A percentile compares a stretch with the other conserved stretches of the same genome.
These are phyloP conservation scores for Penicillium sp. DNA, from an alignment of 2,329 filamentous ascomycete species.

Conservation along the genomic window DNA sequence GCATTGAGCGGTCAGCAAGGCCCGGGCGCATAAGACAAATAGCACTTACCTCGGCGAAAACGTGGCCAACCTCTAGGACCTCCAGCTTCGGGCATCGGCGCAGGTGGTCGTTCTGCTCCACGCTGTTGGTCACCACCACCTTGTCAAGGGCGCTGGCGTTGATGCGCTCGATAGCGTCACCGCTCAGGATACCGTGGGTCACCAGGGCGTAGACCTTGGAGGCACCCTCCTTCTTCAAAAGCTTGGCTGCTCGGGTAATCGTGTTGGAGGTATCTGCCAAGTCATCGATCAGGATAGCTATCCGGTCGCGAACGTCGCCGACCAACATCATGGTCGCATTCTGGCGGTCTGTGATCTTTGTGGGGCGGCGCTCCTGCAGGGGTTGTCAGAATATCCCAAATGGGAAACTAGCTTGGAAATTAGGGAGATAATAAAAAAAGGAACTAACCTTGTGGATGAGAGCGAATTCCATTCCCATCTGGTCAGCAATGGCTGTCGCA, in stretches of 20 bases:
- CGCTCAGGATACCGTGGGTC: conserved; percentile 92
- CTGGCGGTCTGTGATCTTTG: conserved; percentile 79
- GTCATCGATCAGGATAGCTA: conserved; percentile 91
- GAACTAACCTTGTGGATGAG: conserved; percentile 88
- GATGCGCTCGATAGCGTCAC: conserved; percentile 90
- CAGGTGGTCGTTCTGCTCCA: conserved; percentile 82
- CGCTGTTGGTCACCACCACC: conserved; percentile 92
- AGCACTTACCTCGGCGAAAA: conserved; percentile 77
- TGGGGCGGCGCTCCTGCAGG: conserved; percentile 78
- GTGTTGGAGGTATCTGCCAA: conserved; percentile 95
- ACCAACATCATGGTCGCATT: conserved; percentile 91
- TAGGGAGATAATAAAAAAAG: conserved; percentile 6
- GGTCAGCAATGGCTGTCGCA: conserved; percentile 91
- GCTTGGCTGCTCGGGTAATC: conserved; percentile 91
- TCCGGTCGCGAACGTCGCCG: conserved; percentile 76
- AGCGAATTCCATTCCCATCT: conserved; percentile 90
- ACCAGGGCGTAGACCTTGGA: conserved; percentile 86
- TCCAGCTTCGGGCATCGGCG: conserved; percentile 81
- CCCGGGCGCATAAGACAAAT: conserved; percentile 2
- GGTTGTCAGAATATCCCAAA: conserved; percentile 19
- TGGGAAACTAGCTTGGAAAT: background rate
- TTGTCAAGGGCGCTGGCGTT: conserved; percentile 89
- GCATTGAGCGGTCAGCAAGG: conserved; percentile 29
- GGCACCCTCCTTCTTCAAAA: conserved; percentile 93
- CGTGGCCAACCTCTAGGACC: conserved; percentile 80